Conservation (phyloP, 208 protist genomes). For the Trypanosoma mega region DNA sequence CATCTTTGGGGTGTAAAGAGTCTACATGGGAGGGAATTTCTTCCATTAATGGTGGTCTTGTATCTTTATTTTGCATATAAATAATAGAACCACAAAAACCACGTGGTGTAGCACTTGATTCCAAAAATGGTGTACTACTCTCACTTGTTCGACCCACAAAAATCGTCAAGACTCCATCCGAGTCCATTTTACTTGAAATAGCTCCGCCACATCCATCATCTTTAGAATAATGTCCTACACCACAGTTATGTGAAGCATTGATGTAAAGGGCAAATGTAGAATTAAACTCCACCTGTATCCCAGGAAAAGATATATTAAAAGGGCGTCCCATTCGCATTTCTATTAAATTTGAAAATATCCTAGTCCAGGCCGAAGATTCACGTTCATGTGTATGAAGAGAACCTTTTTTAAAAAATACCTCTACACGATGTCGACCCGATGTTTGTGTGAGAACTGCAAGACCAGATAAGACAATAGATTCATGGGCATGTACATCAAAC, state of each 20-base stretch:
- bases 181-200: constrained; percentile 75
- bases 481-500: constrained; percentile 81
- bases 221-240: constrained; percentile 81
- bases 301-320: constrained; percentile 63
- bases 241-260: constrained; percentile 89
- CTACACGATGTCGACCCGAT: constrained; percentile 70
- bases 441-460: constrained; percentile 71
- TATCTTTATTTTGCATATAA: constrained; percentile 75
- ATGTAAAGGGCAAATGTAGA: constrained; percentile 85
- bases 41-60: constrained; percentile 55
- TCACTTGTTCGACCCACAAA: constrained; percentile 77
- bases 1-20: neutral
- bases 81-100: constrained; percentile 88
- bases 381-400: constrained; percentile 63
- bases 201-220: constrained; percentile 77
- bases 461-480: constrained; percentile 69
- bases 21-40: constrained; percentile 7
- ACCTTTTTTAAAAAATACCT: constrained; percentile 85
- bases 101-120: constrained; percentile 52
- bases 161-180: constrained; percentile 73
- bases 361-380: constrained; percentile 61
- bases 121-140: constrained; percentile 69
- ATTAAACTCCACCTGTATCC: constrained; percentile 53
- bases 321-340: constrained; percentile 63
- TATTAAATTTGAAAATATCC: constrained; percentile 71